Conservation (phyloP, 345 rosid species). For the Psidium guajava region DNA sequence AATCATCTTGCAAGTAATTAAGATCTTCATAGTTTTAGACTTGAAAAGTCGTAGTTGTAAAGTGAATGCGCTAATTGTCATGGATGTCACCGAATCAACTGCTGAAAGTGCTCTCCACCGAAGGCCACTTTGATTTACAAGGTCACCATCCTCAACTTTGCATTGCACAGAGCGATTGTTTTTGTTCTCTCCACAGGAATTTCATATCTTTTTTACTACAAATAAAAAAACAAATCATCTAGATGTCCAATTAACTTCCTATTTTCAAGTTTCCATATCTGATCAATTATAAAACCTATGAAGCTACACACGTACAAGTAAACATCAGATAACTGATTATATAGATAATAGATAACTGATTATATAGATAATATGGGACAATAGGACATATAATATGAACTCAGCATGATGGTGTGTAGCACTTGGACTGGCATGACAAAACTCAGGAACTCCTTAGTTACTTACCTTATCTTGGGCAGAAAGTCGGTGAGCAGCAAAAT, state of each 20-base stretch:
- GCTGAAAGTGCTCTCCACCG: not conserved
- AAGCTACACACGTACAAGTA: not conserved
- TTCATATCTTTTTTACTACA: not conserved
- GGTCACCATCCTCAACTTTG: not conserved
- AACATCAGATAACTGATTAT: not conserved
- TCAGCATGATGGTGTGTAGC: not conserved
- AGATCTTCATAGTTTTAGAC: not conserved
- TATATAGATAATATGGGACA: not conserved
- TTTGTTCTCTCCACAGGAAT: not conserved
- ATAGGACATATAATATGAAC: not conserved
- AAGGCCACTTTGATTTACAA: not conserved
- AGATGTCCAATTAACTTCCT: not conserved
- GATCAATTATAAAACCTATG: not conserved
- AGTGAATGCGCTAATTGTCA: not conserved
- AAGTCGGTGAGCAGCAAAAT: not conserved
- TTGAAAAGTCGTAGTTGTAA: not conserved
- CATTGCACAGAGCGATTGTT: not conserved
- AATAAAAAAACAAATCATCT: not conserved
- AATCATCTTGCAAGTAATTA: not conserved
- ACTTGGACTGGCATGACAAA: not conserved
- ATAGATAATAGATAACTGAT: not conserved
- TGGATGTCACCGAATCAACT: too few species aligned
- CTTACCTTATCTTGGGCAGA: not conserved
- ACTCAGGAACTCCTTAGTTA: not conserved
- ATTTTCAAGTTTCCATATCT: not conserved